phyloP scores from a whole-genome alignment of 176 grass and related monocot genomes.

The Dactylis glomerata region DNA sequence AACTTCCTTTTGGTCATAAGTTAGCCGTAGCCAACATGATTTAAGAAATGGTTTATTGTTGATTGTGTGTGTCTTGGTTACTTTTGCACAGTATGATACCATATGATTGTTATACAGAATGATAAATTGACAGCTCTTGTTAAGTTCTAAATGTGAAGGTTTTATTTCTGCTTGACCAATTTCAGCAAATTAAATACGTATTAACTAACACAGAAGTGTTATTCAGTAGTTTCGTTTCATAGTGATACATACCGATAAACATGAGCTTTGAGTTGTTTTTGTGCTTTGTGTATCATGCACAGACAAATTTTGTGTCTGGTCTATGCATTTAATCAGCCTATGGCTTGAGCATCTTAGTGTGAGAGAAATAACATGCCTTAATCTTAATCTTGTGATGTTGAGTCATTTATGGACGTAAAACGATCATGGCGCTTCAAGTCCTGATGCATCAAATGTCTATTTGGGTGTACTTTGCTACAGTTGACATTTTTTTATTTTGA shows the following conservation, averaged over 20 bases:
- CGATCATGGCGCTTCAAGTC: not conserved
- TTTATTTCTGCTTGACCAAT: not conserved
- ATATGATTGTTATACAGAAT: not conserved
- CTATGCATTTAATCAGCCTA: not conserved
- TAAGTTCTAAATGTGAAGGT: not conserved
- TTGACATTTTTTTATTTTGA: constrained; percentile 6
- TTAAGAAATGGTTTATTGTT: not conserved
- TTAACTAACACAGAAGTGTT: not conserved
- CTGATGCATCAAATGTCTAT: not conserved
- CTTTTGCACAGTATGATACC: not conserved
- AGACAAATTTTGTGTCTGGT: not conserved
- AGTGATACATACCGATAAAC: not conserved
- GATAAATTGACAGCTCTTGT: not conserved
- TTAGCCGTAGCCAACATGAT: not conserved
- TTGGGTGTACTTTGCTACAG: not conserved
- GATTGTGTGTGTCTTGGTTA: not conserved
- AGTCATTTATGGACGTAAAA: not conserved
- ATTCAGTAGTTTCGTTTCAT: not conserved
- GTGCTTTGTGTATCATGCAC: not conserved
- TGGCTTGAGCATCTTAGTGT: not conserved
- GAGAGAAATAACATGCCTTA: not conserved
- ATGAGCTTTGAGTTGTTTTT: not conserved
- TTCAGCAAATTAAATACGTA: not conserved
- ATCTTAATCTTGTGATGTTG: not conserved
- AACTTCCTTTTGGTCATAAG: not conserved